Evolutionary conservation across 139 green algal genomes (phyloP).

Genomic region (Nannochloris sp.): DNA sequence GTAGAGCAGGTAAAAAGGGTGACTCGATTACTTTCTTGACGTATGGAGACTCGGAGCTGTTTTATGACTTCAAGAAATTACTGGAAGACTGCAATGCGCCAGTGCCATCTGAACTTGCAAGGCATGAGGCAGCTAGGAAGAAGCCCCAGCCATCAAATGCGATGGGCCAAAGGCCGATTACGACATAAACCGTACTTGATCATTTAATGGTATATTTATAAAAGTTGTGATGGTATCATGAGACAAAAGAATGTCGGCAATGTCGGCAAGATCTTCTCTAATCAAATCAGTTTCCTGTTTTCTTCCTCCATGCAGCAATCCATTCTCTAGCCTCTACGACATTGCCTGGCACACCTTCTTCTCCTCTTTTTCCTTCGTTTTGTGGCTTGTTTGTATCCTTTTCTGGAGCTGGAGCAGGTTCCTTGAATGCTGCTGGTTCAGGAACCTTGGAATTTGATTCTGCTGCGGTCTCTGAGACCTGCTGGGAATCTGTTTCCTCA

Average conservation of each 20-base stretch:
- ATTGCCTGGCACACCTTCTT: conserved; percentile 26
- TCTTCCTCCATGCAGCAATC: conserved; percentile 31
- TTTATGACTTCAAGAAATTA: conserved; percentile 92
- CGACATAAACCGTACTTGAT: neutral
- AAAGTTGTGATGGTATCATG: neutral
- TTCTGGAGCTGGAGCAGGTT: neutral
- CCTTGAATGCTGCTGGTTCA: neutral
- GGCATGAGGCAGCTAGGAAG: conserved; percentile 65
- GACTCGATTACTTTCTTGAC: conserved; percentile 88
- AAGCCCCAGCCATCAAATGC: conserved; percentile 46
- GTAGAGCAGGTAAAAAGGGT: conserved; percentile 75
- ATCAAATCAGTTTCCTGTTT: neutral
- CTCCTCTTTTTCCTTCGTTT: neutral
- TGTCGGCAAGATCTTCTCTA: too few relatives aligned
- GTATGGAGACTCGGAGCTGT: conserved; percentile 57
- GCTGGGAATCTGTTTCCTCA: conserved; percentile 18
- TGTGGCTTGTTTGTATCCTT: conserved; percentile 23
- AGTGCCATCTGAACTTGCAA: conserved; percentile 60
- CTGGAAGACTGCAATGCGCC: conserved; percentile 54
- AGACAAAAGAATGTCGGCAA: too few relatives aligned
- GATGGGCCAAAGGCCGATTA: neutral
- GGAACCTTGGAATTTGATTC: neutral
- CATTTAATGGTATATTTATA: neutral
- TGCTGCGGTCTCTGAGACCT: neutral
- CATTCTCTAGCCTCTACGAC: conserved; percentile 33